phyloP scores from a whole-genome alignment of 2,329 filamentous ascomycete genomes.

The Harringtonia lauricola region DNA sequence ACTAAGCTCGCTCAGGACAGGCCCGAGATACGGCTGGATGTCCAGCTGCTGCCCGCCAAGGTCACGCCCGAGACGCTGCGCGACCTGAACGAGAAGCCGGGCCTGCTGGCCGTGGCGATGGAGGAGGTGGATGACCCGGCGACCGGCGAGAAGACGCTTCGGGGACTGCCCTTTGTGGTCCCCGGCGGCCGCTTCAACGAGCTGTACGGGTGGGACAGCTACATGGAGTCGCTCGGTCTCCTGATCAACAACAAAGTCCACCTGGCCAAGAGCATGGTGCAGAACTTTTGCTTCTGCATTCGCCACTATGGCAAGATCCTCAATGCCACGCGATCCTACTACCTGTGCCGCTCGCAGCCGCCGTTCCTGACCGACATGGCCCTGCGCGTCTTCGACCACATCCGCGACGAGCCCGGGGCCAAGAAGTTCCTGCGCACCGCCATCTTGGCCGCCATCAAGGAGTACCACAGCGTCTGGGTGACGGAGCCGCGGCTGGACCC shows the following conservation, averaged over 20 bases:
- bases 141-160: slow-evolving; percentile 59
- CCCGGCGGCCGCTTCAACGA: slow-evolving; percentile 97
- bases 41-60: slow-evolving; percentile 63
- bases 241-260: slow-evolving; percentile 76
- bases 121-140: slow-evolving; percentile 58
- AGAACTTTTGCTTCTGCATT: slow-evolving; percentile 97
- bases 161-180: slow-evolving; percentile 89
- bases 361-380: slow-evolving; percentile 98
- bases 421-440: slow-evolving; percentile 70
- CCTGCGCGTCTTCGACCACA: slow-evolving; percentile 83
- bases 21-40: slow-evolving; percentile 80
- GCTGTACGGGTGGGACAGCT: slow-evolving; percentile 97
- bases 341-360: slow-evolving; percentile 85
- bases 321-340: slow-evolving; percentile 94
- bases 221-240: slow-evolving; percentile 91
- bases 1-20: slow-evolving; percentile 63
- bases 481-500: slow-evolving; percentile 66
- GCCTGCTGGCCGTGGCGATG: slow-evolving; percentile 83
- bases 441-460: slow-evolving; percentile 88
- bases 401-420: slow-evolving; percentile 73
- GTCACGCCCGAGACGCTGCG: slow-evolving; percentile 75
- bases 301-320: slow-evolving; percentile 97
- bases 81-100: slow-evolving; percentile 77
- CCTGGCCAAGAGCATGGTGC: slow-evolving; percentile 86
- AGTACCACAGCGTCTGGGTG: slow-evolving; percentile 87